Percentiles rank a stretch among this genome's conserved stretches.
These are phyloP conservation scores for Elsinoe necatrix DNA, from an alignment of 2,329 filamentous ascomycete genomes.

Conservation along the genomic window DNA sequence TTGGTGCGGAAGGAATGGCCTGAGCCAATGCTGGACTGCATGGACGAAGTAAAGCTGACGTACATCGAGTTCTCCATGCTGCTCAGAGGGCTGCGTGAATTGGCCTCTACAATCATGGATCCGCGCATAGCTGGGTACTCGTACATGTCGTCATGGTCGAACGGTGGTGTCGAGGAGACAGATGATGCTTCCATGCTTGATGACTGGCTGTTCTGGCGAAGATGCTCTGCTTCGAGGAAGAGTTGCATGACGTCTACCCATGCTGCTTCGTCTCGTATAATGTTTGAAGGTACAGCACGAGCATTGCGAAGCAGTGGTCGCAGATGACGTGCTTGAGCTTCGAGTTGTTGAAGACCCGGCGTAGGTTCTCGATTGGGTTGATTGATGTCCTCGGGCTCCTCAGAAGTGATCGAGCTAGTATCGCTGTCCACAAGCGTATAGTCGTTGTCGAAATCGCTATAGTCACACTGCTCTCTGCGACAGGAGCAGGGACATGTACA, in stretches of 20 bases:
- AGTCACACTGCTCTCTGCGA: background rate
- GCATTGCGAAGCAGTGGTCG: background rate
- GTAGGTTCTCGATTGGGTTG: background rate
- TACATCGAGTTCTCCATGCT: conserved; percentile 13
- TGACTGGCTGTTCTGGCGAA: background rate
- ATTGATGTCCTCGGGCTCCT: conserved; percentile 2
- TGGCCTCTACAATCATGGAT: conserved; percentile 1
- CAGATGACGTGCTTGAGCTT: background rate
- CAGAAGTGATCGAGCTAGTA: background rate
- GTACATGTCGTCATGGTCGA: conserved; percentile 1
- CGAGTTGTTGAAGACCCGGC: background rate
- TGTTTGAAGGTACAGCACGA: background rate
- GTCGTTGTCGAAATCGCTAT: background rate
- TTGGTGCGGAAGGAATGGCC: conserved; percentile 1
- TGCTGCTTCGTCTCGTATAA: background rate
- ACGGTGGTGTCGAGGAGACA: background rate
- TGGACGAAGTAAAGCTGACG: background rate
- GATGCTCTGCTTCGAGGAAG: background rate
- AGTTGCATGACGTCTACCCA: background rate
- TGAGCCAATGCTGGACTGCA: background rate
- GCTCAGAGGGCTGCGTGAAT: background rate
- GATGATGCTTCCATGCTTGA: conserved; percentile 3
- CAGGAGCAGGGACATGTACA: background rate
- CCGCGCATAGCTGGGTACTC: background rate
- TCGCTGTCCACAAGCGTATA: background rate